These are phyloP conservation scores for Colletotrichum tanaceti DNA, from an alignment of 2,329 filamentous ascomycete species.

Conservation along the genomic window DNA sequence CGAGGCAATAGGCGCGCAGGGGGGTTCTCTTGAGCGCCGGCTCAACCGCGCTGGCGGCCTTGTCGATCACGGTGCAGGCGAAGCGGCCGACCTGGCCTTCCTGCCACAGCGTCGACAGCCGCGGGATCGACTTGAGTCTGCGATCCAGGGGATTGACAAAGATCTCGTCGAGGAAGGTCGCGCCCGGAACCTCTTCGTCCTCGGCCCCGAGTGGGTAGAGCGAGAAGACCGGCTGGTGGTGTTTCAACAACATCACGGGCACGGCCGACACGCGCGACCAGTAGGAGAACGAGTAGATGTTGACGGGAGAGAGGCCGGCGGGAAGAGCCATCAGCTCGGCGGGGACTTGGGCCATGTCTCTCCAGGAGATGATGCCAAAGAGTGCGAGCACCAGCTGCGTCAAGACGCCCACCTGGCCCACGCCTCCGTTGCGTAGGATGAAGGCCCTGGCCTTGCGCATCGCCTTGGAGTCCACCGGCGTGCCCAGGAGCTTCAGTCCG, in stretches of 20 bases:
- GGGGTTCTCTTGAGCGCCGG: constrained; percentile 11
- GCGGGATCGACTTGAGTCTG: background rate
- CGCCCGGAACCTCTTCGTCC: background rate
- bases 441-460: constrained; percentile 23
- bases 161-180: constrained; percentile 13
- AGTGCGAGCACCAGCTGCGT: constrained; percentile 17
- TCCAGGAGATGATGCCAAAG: constrained; percentile 23
- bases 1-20: constrained; percentile 15
- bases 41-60: constrained; percentile 17
- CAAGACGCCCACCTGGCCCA: constrained; percentile 3
- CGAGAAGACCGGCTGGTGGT: constrained; percentile 16
- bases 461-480: constrained; percentile 1
- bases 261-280: constrained; percentile 27
- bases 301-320: constrained; percentile 12
- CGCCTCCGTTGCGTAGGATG: background rate
- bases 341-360: constrained; percentile 28
- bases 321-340: constrained; percentile 25
- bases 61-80: constrained; percentile 16
- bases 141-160: constrained; percentile 4
- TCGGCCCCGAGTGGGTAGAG: constrained; percentile 8
- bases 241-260: constrained; percentile 19
- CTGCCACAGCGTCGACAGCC: constrained; percentile 4
- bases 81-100: constrained; percentile 14
- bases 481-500: constrained; percentile 27
- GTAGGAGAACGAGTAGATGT: constrained; percentile 29